These are phyloP conservation scores for Lepidopterella palustris DNA, from an alignment of 495 filamentous ascomycete species.

Conservation along the genomic window DNA sequence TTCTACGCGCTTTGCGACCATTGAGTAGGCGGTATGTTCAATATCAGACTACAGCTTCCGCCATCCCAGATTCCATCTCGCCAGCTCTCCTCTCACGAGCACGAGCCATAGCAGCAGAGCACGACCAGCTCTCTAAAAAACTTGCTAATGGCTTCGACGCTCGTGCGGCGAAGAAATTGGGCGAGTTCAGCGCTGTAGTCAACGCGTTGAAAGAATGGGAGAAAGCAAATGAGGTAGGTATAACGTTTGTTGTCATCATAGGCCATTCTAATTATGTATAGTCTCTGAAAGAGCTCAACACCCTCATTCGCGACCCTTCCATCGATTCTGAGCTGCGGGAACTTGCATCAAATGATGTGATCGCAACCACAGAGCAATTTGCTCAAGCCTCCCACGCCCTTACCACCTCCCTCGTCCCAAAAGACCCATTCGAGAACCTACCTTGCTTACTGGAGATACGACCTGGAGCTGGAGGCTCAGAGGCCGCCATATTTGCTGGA, in stretches of 20 bases:
- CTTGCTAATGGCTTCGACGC: constrained; percentile 60
- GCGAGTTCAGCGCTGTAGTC: constrained; percentile 65
- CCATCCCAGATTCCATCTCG: constrained; percentile 39
- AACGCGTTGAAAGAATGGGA: constrained; percentile 66
- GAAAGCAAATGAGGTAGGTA: constrained; percentile 43
- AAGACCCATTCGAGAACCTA: constrained; percentile 88
- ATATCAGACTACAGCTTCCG: constrained; percentile 19
- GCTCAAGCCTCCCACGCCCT: constrained; percentile 55
- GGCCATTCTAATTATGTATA: constrained; percentile 26
- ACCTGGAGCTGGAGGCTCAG: constrained; percentile 87
- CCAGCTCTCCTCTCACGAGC: constrained; percentile 58
- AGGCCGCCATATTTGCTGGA: constrained; percentile 82
- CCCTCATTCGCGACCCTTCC: constrained; percentile 51
- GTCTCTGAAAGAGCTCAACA: constrained; percentile 53
- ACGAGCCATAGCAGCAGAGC: constrained; percentile 57
- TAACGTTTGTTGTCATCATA: background rate
- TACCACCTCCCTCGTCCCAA: constrained; percentile 69
- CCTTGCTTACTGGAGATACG: constrained; percentile 87
- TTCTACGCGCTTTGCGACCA: constrained; percentile 18
- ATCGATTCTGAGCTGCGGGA: constrained; percentile 57
- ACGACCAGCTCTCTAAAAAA: constrained; percentile 54
- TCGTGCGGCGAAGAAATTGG: constrained; percentile 65
- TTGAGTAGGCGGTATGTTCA: constrained; percentile 9
- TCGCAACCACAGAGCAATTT: constrained; percentile 53
- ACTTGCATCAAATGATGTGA: constrained; percentile 73